These are phyloP conservation scores for Lyophyllum semitale DNA, from an alignment of 768 basidiomycete genomes.

Conservation along the genomic window DNA sequence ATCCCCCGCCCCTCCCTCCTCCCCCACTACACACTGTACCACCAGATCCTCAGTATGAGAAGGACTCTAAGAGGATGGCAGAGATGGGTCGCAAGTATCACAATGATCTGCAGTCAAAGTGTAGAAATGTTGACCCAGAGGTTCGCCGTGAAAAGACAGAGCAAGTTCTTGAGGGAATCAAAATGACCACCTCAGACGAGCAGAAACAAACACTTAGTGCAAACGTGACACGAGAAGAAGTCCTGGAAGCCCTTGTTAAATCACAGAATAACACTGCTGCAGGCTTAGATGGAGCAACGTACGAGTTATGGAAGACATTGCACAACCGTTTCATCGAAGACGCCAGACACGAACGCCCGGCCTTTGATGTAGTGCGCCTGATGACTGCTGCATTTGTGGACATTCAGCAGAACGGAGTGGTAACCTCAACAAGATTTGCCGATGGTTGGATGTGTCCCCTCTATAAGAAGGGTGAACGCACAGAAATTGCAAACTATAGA, in stretches of 20 bases:
- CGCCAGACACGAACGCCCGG: not conserved
- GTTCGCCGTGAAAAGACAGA: not conserved
- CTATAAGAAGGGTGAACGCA: slow-evolving; percentile 33
- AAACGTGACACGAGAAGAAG: slow-evolving; percentile 1
- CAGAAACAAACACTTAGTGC: not conserved
- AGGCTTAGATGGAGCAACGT: slow-evolving; percentile 16
- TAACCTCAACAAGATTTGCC: slow-evolving; percentile 27
- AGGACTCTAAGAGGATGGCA: slow-evolving; percentile 1
- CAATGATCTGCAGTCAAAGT: not conserved
- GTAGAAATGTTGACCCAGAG: not conserved
- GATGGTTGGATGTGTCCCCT: no score
- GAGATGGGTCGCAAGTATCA: slow-evolving; percentile 5
- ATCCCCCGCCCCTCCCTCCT: no score
- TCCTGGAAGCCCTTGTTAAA: slow-evolving; percentile 5
- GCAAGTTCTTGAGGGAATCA: not conserved
- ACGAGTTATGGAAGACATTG: slow-evolving; percentile 27
- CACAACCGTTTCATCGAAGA: slow-evolving; percentile 1
- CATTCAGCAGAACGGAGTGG: no score
- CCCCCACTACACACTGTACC: no score
- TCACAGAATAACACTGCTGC: slow-evolving; percentile 15
- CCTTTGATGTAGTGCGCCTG: slow-evolving; percentile 13
- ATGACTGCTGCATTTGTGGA: no score
- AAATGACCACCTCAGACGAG: not conserved
- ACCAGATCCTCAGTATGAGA: not conserved
- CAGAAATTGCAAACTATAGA: slow-evolving; percentile 14